Evolutionary conservation across 2,329 filamentous ascomycete genomes (phyloP).

Genomic region (Diaporthe ilicicola): DNA sequence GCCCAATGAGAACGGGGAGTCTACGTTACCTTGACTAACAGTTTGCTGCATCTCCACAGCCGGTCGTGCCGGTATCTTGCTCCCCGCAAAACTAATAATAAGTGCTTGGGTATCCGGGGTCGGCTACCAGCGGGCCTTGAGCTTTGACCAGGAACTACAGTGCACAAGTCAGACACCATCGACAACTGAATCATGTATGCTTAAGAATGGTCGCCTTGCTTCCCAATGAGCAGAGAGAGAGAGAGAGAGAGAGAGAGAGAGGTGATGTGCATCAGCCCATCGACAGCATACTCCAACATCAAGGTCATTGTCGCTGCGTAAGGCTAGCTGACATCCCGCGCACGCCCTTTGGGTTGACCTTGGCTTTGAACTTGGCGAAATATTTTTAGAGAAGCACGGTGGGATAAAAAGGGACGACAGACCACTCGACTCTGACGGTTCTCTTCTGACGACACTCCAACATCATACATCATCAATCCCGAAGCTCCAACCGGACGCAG

Average conservation of each 20-base stretch:
- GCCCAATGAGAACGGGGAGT: constrained; percentile 1
- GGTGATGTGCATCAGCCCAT: background rate
- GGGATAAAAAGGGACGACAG: background rate
- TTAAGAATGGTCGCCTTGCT: constrained; percentile 4
- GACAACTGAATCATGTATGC: background rate
- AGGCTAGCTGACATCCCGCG: constrained; percentile 1
- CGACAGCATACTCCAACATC: background rate
- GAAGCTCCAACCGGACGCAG: background rate
- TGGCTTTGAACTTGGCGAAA: constrained; percentile 20
- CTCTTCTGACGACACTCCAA: background rate
- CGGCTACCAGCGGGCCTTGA: constrained; percentile 15
- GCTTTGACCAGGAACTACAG: background rate
- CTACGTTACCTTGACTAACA: constrained; percentile 25
- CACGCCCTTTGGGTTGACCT: constrained; percentile 11
- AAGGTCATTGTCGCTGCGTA: background rate
- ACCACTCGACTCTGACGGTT: background rate
- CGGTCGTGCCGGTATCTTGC: constrained; percentile 11
- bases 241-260: background rate
- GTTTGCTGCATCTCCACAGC: constrained; percentile 11
- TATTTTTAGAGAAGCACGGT: constrained; percentile 8
- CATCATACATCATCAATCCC: background rate
- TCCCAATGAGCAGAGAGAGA: background rate
- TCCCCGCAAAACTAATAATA: constrained; percentile 10
- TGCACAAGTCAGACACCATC: background rate
- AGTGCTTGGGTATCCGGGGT: constrained; percentile 21